phyloP scores from a whole-genome alignment of 345 rosid species.

The Lepidium sativum region DNA sequence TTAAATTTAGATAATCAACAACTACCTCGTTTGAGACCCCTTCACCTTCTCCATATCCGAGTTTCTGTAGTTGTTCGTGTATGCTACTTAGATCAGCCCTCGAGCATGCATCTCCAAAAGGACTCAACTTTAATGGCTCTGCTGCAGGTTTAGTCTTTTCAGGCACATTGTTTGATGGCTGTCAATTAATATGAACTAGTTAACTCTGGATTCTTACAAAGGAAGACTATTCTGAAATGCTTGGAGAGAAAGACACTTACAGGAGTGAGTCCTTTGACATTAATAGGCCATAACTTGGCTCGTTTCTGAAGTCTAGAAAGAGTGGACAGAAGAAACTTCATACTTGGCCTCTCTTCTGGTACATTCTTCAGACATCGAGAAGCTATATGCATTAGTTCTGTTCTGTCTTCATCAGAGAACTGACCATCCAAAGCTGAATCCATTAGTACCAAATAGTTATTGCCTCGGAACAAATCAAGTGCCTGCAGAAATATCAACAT shows the following conservation, averaged over 20 bases:
- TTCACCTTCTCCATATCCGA: conserved; percentile 78
- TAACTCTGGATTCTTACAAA: conserved; percentile 34
- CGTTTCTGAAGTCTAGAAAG: conserved; percentile 78
- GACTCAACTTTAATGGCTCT: conserved; percentile 38
- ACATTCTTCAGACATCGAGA: conserved; percentile 78
- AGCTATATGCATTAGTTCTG: conserved; percentile 74
- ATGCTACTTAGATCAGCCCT: conserved; percentile 72
- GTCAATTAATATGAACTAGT: background rate
- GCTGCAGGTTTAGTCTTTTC: conserved; percentile 43
- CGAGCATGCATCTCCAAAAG: conserved; percentile 80
- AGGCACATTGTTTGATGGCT: conserved; percentile 59
- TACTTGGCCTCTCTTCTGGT: conserved; percentile 89
- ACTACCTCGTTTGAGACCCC: conserved; percentile 71
- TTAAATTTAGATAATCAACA: background rate
- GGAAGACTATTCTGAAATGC: conserved; percentile 25
- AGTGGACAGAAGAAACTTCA: conserved; percentile 64
- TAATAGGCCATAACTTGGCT: conserved; percentile 46
- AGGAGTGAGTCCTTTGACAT: conserved; percentile 3
- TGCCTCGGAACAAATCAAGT: conserved; percentile 82
- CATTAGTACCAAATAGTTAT: conserved; percentile 86
- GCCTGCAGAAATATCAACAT: conserved; percentile 43
- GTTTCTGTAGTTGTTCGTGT: conserved; percentile 70
- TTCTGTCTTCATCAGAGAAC: conserved; percentile 86
- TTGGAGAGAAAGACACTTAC: conserved; percentile 34
- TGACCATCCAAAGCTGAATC: conserved; percentile 94